phyloP scores from a whole-genome alignment of 768 basidiomycete genomes.

The Kwoniella shandongensis region DNA sequence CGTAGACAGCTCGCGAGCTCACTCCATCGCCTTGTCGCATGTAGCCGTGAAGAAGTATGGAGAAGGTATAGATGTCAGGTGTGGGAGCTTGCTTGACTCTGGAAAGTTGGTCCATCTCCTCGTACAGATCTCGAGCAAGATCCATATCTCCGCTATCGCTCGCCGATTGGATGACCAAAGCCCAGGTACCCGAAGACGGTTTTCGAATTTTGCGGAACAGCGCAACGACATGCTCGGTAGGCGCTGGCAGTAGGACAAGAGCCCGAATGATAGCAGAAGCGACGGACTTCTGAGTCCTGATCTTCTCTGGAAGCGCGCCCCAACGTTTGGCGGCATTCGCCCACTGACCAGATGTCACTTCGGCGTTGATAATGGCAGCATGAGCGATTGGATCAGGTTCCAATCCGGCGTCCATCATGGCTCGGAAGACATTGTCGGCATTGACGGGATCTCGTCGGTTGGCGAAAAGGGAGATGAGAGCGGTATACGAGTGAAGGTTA shows the following conservation, averaged over 20 bases:
- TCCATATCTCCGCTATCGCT: constrained; percentile 69
- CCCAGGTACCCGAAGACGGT: constrained; percentile 61
- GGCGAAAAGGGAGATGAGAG: constrained; percentile 67
- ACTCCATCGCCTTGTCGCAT: constrained; percentile 61
- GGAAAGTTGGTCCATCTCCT: constrained; percentile 61
- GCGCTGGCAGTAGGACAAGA: constrained; percentile 75
- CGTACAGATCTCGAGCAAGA: constrained; percentile 66
- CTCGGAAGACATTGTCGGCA: constrained; percentile 66
- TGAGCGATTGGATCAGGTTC: constrained; percentile 38
- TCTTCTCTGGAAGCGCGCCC: constrained; percentile 58
- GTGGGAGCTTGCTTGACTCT: constrained; percentile 60
- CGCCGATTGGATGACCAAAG: constrained; percentile 75
- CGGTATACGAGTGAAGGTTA: constrained; percentile 63
- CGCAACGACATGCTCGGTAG: constrained; percentile 64
- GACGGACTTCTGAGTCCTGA: constrained; percentile 54
- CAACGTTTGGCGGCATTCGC: constrained; percentile 69
- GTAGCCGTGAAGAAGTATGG: constrained; percentile 55
- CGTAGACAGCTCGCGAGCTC: constrained; percentile 66
- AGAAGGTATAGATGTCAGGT: constrained; percentile 37
- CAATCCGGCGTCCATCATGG: constrained; percentile 58
- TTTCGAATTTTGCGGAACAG: constrained; percentile 59
- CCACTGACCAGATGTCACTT: constrained; percentile 80
- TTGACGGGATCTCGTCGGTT: constrained; percentile 63
- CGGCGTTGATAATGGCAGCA: constrained; percentile 73
- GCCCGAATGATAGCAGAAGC: constrained; percentile 81